A percentile compares a stretch with the other conserved stretches of the same genome.
Conservation (phyloP, 78 protist species). For the Bodo saltans region DNA sequence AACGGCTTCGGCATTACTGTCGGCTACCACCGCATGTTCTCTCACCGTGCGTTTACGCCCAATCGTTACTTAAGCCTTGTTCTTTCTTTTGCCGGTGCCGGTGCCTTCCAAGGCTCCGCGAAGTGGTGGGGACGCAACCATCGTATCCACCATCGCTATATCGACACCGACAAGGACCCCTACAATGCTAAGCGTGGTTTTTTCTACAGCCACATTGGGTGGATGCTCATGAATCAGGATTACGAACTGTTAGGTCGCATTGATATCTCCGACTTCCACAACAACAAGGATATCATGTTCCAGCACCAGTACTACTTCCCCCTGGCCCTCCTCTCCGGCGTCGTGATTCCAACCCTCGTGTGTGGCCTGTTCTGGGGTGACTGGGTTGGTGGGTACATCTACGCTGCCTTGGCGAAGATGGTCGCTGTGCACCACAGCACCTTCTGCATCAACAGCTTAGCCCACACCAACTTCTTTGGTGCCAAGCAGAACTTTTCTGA, state of each 20-base stretch:
- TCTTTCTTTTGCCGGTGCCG: constrained; percentile 40
- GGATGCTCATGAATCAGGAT: constrained; percentile 72
- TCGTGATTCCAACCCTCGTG: constrained; percentile 48
- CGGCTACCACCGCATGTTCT: constrained; percentile 49
- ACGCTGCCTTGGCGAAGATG: neutral
- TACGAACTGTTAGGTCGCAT: constrained; percentile 23
- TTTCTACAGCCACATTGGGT: constrained; percentile 75
- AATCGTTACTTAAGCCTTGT: neutral
- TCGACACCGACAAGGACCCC: constrained; percentile 79
- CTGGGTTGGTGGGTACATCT: neutral
- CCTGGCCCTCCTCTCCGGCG: constrained; percentile 37
- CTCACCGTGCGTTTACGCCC: constrained; percentile 44
- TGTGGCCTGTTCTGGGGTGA: constrained; percentile 9
- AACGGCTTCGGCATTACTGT: constrained; percentile 40
- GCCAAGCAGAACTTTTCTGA: constrained; percentile 49
- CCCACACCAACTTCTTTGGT: constrained; percentile 49
- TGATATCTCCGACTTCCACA: constrained; percentile 51
- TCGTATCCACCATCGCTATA: constrained; percentile 82
- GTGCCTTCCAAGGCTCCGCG: constrained; percentile 60
- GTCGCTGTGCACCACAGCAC: constrained; percentile 71
- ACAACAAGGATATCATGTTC: constrained; percentile 36
- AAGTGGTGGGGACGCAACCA: constrained; percentile 71
- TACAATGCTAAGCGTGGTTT: constrained; percentile 59
- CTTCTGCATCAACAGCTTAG: constrained; percentile 74
- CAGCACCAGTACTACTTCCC: constrained; percentile 64